phyloP scores from a whole-genome alignment of 2,329 filamentous ascomycete species.

The Arthrobotrys conoides region DNA sequence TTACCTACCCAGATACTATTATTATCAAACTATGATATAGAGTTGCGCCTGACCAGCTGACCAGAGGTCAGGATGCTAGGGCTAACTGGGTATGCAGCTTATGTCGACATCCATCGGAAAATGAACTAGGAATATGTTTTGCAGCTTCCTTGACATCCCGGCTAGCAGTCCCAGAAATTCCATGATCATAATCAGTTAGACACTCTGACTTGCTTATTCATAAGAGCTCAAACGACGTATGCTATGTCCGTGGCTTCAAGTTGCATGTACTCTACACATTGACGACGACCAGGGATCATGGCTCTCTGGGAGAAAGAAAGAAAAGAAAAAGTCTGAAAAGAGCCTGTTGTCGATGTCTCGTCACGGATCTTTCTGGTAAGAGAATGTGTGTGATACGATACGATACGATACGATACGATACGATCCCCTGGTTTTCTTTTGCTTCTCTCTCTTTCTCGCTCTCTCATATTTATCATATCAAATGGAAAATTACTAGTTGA shows the following conservation, averaged over 20 bases:
- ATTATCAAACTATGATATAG: conserved; percentile 34
- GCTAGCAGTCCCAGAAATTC: conserved; percentile 36
- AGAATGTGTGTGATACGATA: conserved; percentile 17
- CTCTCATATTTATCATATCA: conserved; percentile 26
- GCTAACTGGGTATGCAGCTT: conserved; percentile 19
- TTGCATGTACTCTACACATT: conserved; percentile 47
- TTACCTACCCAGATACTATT: conserved; percentile 18
- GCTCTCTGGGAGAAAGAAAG: conserved; percentile 45
- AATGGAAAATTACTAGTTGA: conserved; percentile 4
- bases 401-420: conserved; percentile 5
- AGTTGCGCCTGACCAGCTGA: conserved; percentile 32
- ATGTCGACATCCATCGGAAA: conserved; percentile 40
- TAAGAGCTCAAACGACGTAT: conserved; percentile 9
- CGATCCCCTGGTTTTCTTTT: conserved; percentile 11
- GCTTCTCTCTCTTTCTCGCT: too few relatives aligned
- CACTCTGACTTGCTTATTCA: conserved; percentile 47
- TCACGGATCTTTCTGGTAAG: conserved; percentile 38
- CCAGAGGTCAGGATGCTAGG: conserved; percentile 32
- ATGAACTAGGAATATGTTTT: conserved; percentile 49
- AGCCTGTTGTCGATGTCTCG: conserved; percentile 48
- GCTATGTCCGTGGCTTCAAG: conserved; percentile 44
- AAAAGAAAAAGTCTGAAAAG: conserved; percentile 28
- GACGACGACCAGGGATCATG: conserved; percentile 50
- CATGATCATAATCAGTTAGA: background rate
- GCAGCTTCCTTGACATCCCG: conserved; percentile 36